These are phyloP conservation scores for Polychaeton citri DNA, from an alignment of 2,329 filamentous ascomycete genomes.

Conservation along the genomic window DNA sequence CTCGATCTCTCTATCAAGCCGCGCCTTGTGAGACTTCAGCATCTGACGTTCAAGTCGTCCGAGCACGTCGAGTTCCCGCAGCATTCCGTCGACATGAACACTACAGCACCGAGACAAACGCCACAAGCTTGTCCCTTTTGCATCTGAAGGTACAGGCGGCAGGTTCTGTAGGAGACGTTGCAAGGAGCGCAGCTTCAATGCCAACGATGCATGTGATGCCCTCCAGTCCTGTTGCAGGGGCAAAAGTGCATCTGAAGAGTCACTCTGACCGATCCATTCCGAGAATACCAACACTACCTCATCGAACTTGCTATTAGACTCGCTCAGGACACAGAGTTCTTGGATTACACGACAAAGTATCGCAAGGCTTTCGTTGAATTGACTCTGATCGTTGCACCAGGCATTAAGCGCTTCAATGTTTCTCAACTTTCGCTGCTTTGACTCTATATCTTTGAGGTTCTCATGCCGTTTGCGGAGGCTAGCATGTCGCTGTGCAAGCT, in stretches of 20 bases:
- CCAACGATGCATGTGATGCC: conserved; percentile 41
- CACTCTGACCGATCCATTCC: conserved; percentile 36
- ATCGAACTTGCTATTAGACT: conserved; percentile 42
- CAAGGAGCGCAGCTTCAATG: conserved; percentile 44
- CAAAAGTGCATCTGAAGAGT: conserved; percentile 35
- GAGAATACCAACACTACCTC: conserved; percentile 46
- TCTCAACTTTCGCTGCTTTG: conserved; percentile 27
- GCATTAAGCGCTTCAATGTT: conserved; percentile 41
- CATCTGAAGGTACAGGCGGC: conserved; percentile 17
- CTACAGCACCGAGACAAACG: conserved; percentile 37
- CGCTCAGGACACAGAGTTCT: conserved; percentile 45
- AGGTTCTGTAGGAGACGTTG: conserved; percentile 36
- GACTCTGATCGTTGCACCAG: conserved; percentile 32
- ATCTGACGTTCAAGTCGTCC: conserved; percentile 46
- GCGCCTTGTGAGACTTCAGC: conserved; percentile 41
- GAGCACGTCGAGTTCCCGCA: conserved; percentile 51
- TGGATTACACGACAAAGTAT: conserved; percentile 43
- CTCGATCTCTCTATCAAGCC: conserved; percentile 34
- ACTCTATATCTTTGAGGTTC: conserved; percentile 19
- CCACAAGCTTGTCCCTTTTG: conserved; percentile 29
- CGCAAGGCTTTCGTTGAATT: conserved; percentile 45
- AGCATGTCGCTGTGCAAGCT: conserved; percentile 14
- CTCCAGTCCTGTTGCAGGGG: conserved; percentile 46
- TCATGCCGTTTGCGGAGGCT: conserved; percentile 18
- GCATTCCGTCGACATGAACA: conserved; percentile 43